A percentile compares a stretch with the other conserved stretches of the same genome.
Evolutionary conservation across 768 basidiomycete species (phyloP).

Genomic region (Astraeus odoratus): DNA sequence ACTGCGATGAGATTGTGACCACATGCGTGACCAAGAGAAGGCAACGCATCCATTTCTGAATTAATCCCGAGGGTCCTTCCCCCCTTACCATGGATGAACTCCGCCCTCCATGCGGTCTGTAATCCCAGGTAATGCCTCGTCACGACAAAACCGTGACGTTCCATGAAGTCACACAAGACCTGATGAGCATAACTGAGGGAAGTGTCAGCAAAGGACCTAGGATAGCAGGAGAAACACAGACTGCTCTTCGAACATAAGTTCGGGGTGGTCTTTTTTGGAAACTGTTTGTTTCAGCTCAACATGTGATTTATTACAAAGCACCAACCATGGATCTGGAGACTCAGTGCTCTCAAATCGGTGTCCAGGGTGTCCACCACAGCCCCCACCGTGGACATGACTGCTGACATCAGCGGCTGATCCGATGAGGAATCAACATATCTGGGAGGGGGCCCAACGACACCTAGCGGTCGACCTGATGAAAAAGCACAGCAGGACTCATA

Average conservation of each 20-base stretch:
- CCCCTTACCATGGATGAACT: constrained; percentile 50
- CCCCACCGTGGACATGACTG: constrained; percentile 50
- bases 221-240: constrained; percentile 23
- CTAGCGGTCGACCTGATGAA: constrained; percentile 21
- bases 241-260: constrained; percentile 61
- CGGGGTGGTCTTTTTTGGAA: constrained; percentile 50
- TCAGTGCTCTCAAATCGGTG: constrained; percentile 51
- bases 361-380: constrained; percentile 44
- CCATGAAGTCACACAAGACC: constrained; percentile 59
- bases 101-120: constrained; percentile 73
- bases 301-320: neutral
- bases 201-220: constrained; percentile 5
- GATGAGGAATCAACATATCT: constrained; percentile 29
- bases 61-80: constrained; percentile 71
- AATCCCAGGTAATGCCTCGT: constrained; percentile 65
- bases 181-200: constrained; percentile 63
- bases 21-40: constrained; percentile 58
- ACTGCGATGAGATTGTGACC: constrained; percentile 83
- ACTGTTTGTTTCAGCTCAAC: constrained; percentile 8
- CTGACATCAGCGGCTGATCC: constrained; percentile 16
- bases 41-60: constrained; percentile 66
- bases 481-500: constrained; percentile 42
- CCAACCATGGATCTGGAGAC: constrained; percentile 67
- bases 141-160: constrained; percentile 59
- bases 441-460: constrained; percentile 32